A percentile compares a stretch with the other conserved stretches of the same genome.
These are phyloP conservation scores for Coniochaeta sp. DNA, from an alignment of 2,329 filamentous ascomycete species.

Conservation along the genomic window DNA sequence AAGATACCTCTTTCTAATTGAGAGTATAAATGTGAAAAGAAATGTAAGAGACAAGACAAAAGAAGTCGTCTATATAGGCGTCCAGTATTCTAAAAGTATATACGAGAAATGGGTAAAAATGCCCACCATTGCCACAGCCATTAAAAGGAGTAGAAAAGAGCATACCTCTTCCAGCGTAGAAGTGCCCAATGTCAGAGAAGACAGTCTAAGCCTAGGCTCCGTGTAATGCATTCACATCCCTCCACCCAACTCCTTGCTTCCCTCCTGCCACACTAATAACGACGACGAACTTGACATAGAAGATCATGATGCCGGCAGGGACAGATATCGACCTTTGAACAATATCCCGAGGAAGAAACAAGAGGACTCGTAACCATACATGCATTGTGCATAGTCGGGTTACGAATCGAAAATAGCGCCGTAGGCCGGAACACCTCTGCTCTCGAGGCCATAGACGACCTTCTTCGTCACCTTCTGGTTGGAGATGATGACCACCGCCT, in stretches of 20 bases:
- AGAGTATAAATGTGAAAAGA: too few species aligned
- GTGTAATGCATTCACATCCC: background rate
- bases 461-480: conserved; percentile 61
- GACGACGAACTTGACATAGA: background rate
- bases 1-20: too few species aligned
- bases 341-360: background rate
- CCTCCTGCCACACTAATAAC: background rate
- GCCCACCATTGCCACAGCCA: too few species aligned
- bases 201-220: background rate
- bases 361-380: background rate
- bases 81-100: too few species aligned
- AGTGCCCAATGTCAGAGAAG: background rate
- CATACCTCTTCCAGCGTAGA: too few species aligned
- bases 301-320: background rate
- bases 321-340: background rate
- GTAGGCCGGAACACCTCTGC: conserved; percentile 57
- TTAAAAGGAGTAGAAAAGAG: too few species aligned
- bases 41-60: too few species aligned
- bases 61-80: too few species aligned
- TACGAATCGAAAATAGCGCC: conserved; percentile 63
- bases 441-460: conserved; percentile 63
- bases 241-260: background rate
- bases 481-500: conserved; percentile 67
- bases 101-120: too few species aligned
- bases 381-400: background rate